A percentile compares a stretch with the other conserved stretches of the same genome.
These are phyloP conservation scores for Candida oleophila DNA, from an alignment of 805 yeast genomes.

Conservation along the genomic window DNA sequence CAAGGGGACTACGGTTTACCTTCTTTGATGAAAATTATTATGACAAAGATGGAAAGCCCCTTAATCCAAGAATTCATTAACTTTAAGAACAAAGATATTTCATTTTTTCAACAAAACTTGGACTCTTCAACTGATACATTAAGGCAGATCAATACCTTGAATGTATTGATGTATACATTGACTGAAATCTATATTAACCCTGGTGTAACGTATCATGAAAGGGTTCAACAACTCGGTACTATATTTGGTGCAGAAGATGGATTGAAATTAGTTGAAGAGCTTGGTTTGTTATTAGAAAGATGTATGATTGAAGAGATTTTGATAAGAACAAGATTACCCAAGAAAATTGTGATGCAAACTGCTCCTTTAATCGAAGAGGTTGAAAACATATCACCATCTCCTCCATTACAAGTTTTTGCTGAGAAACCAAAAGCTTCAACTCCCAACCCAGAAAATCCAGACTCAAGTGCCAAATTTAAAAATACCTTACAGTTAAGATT, in stretches of 20 bases:
- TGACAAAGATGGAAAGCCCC: constrained; percentile 26
- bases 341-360: constrained; percentile 45
- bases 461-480: constrained; percentile 58
- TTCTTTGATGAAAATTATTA: constrained; percentile 32
- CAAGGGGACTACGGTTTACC: constrained; percentile 48
- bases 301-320: constrained; percentile 57
- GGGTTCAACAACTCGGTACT: constrained; percentile 41
- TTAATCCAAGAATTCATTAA: constrained; percentile 28
- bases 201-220: constrained; percentile 46
- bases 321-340: constrained; percentile 50
- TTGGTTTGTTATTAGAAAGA: constrained; percentile 50
- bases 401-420: constrained; percentile 44
- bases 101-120: constrained; percentile 39
- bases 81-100: constrained; percentile 22
- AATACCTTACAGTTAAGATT: constrained; percentile 58
- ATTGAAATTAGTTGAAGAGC: constrained; percentile 33
- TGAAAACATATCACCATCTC: constrained; percentile 22
- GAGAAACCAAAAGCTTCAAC: constrained; percentile 35
- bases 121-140: constrained; percentile 31
- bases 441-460: constrained; percentile 24
- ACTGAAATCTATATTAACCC: constrained; percentile 58
- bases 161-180: constrained; percentile 49
- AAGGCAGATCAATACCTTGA: constrained; percentile 34
- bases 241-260: constrained; percentile 45
- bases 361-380: constrained; percentile 22